These are phyloP conservation scores for Geranomyces michiganensis DNA, from an alignment of 192 early-diverging fungal species.

Conservation along the genomic window DNA sequence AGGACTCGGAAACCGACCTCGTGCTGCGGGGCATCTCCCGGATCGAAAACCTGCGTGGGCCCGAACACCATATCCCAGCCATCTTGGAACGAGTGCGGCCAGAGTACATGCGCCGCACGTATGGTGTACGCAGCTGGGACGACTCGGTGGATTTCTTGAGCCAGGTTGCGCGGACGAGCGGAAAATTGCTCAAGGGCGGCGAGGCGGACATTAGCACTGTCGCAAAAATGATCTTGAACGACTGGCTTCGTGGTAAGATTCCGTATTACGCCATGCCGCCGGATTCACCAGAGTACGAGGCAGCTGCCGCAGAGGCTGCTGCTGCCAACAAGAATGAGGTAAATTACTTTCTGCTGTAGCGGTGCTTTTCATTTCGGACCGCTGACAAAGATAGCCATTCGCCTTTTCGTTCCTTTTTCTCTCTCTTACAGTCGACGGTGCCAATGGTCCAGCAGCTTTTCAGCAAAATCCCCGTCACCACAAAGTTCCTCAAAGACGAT, in stretches of 20 bases:
- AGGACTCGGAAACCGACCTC: constrained; percentile 93
- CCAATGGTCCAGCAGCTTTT: constrained; percentile 83
- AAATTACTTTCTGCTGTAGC: background rate
- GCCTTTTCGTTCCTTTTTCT: background rate
- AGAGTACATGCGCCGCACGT: constrained; percentile 92
- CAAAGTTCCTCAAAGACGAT: constrained; percentile 85
- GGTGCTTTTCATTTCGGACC: background rate
- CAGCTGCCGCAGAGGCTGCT: constrained; percentile 34
- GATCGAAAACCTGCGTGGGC: constrained; percentile 83
- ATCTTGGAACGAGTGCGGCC: constrained; percentile 79
- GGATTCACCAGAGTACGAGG: constrained; percentile 40
- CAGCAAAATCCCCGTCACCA: constrained; percentile 85
- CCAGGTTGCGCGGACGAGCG: constrained; percentile 82
- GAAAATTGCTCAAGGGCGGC: constrained; percentile 91
- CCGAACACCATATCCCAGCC: constrained; percentile 89
- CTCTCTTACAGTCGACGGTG: constrained; percentile 8
- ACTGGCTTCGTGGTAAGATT: constrained; percentile 97
- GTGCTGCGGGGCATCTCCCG: constrained; percentile 96
- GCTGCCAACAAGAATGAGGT: background rate
- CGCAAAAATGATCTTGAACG: constrained; percentile 97
- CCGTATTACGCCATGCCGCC: constrained; percentile 92
- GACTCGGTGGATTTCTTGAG: constrained; percentile 90
- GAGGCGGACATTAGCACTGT: constrained; percentile 92
- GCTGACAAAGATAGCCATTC: background rate
- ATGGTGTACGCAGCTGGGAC: constrained; percentile 83